Conservation (phyloP, 2,329 filamentous ascomycete genomes). For the Balansia obtecta region DNA sequence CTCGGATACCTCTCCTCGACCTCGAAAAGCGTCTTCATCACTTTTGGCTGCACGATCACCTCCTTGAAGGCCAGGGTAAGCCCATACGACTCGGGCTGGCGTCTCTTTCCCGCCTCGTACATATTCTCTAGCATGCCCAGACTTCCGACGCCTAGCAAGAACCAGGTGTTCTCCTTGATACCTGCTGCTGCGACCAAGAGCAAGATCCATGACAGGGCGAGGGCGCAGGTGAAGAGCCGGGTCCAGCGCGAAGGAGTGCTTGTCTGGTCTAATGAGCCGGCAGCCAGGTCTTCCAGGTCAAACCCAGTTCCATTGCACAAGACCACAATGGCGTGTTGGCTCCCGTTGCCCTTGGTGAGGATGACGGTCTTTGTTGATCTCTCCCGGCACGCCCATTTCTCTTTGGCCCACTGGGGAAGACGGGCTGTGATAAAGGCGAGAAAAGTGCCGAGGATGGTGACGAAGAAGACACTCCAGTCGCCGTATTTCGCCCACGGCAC, state of each 20-base stretch:
- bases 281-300: constrained; percentile 29
- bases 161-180: constrained; percentile 24
- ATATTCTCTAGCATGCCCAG: constrained; percentile 28
- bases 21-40: not conserved
- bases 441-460: constrained; percentile 24
- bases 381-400: constrained; percentile 29
- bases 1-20: not conserved
- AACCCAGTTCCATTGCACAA: constrained; percentile 19
- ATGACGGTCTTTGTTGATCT: constrained; percentile 17
- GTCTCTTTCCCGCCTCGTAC: constrained; percentile 19
- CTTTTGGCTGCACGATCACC: not conserved
- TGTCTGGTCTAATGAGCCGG: not conserved
- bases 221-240: not conserved
- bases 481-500: constrained; percentile 19
- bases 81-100: not conserved
- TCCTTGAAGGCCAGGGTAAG: not conserved
- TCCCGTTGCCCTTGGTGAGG: constrained; percentile 28
- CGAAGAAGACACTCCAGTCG: constrained; percentile 28
- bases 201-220: constrained; percentile 10
- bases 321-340: constrained; percentile 26
- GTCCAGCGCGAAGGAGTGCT: not conserved
- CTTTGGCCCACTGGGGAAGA: constrained; percentile 28
- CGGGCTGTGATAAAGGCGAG: constrained; percentile 22
- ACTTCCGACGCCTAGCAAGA: constrained; percentile 24
- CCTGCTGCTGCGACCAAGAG: constrained; percentile 27